Conservation (phyloP, 371 early-diverging fungal genomes). For the Smittium culicis region DNA sequence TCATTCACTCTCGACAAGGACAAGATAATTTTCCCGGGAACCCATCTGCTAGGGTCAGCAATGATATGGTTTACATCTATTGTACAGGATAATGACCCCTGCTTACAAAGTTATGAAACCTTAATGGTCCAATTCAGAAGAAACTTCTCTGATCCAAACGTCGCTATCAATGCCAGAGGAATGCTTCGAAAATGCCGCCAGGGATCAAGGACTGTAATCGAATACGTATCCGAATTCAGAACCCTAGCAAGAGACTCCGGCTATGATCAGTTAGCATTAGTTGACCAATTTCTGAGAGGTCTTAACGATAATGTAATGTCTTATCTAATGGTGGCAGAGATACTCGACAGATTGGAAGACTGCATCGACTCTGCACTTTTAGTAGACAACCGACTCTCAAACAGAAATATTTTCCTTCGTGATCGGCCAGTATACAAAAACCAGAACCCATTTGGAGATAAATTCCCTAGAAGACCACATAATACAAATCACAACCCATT, state of each 20-base stretch:
- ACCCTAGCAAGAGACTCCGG: not conserved
- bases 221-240: not conserved
- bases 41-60: not conserved
- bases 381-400: not conserved
- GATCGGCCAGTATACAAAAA: not conserved
- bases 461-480: not conserved
- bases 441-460: too few relatives aligned
- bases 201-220: not conserved
- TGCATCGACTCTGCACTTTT: not conserved
- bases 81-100: not conserved
- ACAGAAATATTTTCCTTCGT: too few relatives aligned
- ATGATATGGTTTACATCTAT: conserved; percentile 1
- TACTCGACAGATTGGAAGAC: not conserved
- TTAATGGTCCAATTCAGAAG: not conserved
- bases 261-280: not conserved
- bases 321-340: not conserved
- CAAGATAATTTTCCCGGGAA: not conserved
- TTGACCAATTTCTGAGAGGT: conserved; percentile 4
- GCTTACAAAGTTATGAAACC: not conserved
- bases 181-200: not conserved
- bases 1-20: not conserved
- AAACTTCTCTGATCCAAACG: not conserved
- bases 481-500: not conserved
- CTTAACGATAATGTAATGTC: not conserved
- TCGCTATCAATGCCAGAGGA: not conserved